Base-by-base conservation (phyloP, 2,329 filamentous ascomycete genomes). In the Ustulina deusta region DNA sequence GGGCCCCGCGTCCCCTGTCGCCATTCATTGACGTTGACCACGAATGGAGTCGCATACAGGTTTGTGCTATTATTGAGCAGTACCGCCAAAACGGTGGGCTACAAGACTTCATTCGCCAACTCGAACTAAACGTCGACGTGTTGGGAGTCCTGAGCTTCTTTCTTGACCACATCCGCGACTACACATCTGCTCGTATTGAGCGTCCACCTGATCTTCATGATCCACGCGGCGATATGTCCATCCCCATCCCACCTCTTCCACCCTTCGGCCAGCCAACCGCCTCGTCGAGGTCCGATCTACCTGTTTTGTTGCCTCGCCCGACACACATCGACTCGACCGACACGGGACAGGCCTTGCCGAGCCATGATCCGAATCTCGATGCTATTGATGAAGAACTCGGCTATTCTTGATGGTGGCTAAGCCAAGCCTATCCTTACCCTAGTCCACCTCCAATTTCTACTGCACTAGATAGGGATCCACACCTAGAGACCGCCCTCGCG, bases 11-110 rank as follows among this genome's bases (percentile, higher is more conserved):
- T 25, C 61, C 61, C 2, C 42, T 11, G 17, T 51, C 61, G 3
- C 52, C 52, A 20, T 57, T 42, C 6, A 25, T 58, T 48, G 52
- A 63, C 48, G n/a, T 17, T 17, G 6, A 1, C 10, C 2, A 9
- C 17, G 59, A 61, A 34, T n/a, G 36, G 48, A 25, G 1, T 54
- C n/a, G 25, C 34, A 34, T 44, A 15, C 34, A 36, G 17, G 7
- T 54, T 44, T 1, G 42, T 6, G 38, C 48, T 11, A 25, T 36
- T 54, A 29, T 61, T 34, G n/a, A 10, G 1, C 34, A 11, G 2
- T 61, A 44, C 13, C 38, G 7, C 1, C 27, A 54, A 7, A 25
- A 34, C 29, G 59, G 59, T 42, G 59, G 59, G n/a, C 2, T 29
- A 27, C 25, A 44, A 11, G 36, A 61, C 2, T 61, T 57, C 17